Evolutionary conservation across 306 rosid genomes (phyloP).

Genomic region (Sicyos baderoa): DNA sequence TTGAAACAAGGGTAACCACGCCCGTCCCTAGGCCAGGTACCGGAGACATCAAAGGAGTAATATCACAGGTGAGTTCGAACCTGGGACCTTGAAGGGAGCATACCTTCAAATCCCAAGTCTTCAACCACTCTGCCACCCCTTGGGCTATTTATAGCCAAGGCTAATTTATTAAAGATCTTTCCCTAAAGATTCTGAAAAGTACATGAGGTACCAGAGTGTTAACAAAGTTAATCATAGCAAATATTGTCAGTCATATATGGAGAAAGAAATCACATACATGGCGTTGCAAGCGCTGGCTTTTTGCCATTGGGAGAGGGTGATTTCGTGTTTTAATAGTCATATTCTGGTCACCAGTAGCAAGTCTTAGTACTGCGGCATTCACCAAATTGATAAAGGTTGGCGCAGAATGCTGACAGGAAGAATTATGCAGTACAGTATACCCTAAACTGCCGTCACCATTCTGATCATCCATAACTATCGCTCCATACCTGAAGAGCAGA

Average conservation of each 20-base stretch:
- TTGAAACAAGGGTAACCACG: too few relatives aligned
- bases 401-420: conserved; percentile 89
- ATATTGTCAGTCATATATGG: conserved; percentile 2
- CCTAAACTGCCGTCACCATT: conserved; percentile 76
- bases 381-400: conserved; percentile 91
- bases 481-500: conserved; percentile 65
- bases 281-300: conserved; percentile 80
- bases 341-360: conserved; percentile 49
- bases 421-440: conserved; percentile 85
- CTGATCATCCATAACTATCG: conserved; percentile 77
- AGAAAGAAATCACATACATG: conserved; percentile 46
- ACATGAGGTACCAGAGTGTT: background rate
- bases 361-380: conserved; percentile 83
- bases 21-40: too few relatives aligned
- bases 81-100: too few relatives aligned
- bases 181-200: background rate
- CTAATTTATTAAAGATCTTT: background rate
- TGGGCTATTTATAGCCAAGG: too few relatives aligned
- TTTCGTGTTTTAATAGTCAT: conserved; percentile 82
- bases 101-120: too few relatives aligned
- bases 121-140: too few relatives aligned
- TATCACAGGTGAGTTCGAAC: too few relatives aligned
- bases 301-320: conserved; percentile 83
- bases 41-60: too few relatives aligned
- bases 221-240: background rate